Conservation (phyloP, 805 yeast genomes). For the Lipomyces anomalus region DNA sequence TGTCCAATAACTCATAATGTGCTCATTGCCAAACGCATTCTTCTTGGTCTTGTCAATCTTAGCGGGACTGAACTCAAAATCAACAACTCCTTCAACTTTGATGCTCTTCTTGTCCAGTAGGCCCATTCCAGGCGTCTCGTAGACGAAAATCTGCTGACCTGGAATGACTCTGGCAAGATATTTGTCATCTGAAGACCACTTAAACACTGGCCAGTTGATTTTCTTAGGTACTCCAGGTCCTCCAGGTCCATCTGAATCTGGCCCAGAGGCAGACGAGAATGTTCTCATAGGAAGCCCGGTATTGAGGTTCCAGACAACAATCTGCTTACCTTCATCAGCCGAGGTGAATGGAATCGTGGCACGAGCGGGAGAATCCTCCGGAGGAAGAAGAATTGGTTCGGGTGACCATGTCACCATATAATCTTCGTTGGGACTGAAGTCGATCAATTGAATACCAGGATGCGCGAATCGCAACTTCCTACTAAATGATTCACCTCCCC, state of each 20-base stretch:
- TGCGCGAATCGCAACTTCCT: conserved; percentile 75
- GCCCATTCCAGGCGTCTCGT: conserved; percentile 72
- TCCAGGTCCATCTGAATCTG: conserved; percentile 15
- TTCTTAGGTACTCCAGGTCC: conserved; percentile 51
- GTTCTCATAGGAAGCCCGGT: conserved; percentile 82
- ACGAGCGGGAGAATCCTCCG: conserved; percentile 57
- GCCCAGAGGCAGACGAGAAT: conserved; percentile 72
- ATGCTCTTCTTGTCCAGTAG: conserved; percentile 80
- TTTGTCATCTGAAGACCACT: conserved; percentile 90
- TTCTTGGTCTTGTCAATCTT: conserved; percentile 62
- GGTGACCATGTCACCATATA: conserved; percentile 87
- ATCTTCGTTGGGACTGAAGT: conserved; percentile 88
- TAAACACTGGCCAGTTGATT: conserved; percentile 91
- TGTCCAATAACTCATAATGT: conserved; percentile 88
- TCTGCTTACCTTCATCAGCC: conserved; percentile 85
- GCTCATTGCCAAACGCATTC: conserved; percentile 44
- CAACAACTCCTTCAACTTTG: conserved; percentile 76
- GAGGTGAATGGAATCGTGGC: conserved; percentile 75
- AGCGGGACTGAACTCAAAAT: conserved; percentile 93
- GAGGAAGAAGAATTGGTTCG: conserved; percentile 68
- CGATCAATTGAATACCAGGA: conserved; percentile 81
- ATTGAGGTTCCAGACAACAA: conserved; percentile 85
- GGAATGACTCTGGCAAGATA: conserved; percentile 95
- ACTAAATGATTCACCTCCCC: conserved; percentile 85
- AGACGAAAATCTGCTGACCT: conserved; percentile 77